These are phyloP conservation scores for Fagopyrum tataricum DNA, from an alignment of 148 eudicot species.

Conservation along the genomic window DNA sequence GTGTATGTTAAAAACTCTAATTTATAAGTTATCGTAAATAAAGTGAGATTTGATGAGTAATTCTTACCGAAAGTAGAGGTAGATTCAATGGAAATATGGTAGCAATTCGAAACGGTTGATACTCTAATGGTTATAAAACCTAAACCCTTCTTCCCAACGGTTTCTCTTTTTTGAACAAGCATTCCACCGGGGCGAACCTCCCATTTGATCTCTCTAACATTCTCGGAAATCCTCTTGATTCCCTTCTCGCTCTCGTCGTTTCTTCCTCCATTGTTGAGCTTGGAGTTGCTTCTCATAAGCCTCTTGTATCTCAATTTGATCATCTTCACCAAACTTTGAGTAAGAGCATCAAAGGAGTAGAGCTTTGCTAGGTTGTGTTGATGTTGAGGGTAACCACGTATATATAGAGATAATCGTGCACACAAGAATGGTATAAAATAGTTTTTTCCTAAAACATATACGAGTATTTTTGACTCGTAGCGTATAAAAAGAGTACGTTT, in stretches of 20 bases:
- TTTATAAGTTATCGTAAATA: no score
- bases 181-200: constrained; percentile 56
- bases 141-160: constrained; percentile 18
- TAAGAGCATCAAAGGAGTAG: not conserved
- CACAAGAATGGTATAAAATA: no score
- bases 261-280: not conserved
- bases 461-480: no score
- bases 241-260: not conserved
- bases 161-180: constrained; percentile 63
- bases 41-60: not conserved
- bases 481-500: no score
- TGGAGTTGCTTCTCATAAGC: constrained; percentile 6
- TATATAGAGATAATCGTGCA: no score
- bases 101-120: constrained; percentile 44
- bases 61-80: constrained; percentile 64
- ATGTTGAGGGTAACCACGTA: no score
- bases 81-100: constrained; percentile 39
- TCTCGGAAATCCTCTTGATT: no score
- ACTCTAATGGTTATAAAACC: constrained; percentile 38
- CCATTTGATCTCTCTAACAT: constrained; percentile 29
- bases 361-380: not conserved
- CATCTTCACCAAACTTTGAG: not conserved
- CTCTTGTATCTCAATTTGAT: constrained; percentile 9
- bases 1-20: no score
- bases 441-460: no score